phyloP scores from a whole-genome alignment of 2,329 filamentous ascomycete genomes.

The Blumeria hordei region DNA sequence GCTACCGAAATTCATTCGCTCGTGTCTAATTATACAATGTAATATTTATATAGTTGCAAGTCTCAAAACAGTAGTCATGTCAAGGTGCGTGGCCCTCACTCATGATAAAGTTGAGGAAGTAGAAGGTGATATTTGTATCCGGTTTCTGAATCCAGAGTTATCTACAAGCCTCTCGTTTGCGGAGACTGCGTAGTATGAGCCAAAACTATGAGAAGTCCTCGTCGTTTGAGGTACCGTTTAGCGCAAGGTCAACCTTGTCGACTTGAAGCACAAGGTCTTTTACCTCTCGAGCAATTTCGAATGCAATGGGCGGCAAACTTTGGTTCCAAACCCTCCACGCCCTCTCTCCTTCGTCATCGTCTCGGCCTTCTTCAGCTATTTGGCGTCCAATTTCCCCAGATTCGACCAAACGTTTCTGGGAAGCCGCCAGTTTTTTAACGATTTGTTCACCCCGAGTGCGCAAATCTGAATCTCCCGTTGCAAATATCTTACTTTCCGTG shows the following conservation, averaged over 20 bases:
- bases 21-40: too few relatives aligned
- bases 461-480: constrained; percentile 26
- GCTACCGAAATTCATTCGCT: too few relatives aligned
- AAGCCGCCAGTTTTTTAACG: constrained; percentile 32
- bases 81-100: too few relatives aligned
- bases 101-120: too few relatives aligned
- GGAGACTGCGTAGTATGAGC: too few relatives aligned
- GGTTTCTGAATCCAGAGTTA: too few relatives aligned
- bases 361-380: constrained; percentile 27
- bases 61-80: too few relatives aligned
- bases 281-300: constrained; percentile 60
- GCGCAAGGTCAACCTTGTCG: constrained; percentile 11
- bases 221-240: too few relatives aligned
- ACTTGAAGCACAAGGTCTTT: constrained; percentile 41
- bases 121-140: too few relatives aligned
- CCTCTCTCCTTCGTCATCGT: constrained; percentile 27
- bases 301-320: constrained; percentile 60
- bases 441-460: constrained; percentile 25
- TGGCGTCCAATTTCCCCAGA: constrained; percentile 35
- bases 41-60: too few relatives aligned
- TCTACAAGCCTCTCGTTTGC: too few relatives aligned
- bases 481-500: constrained; percentile 30
- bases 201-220: too few relatives aligned
- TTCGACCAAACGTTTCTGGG: constrained; percentile 39
- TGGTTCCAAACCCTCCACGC: constrained; percentile 40